phyloP scores from a whole-genome alignment of 2,329 filamentous ascomycete species.

The Magnaporthales sp. region DNA sequence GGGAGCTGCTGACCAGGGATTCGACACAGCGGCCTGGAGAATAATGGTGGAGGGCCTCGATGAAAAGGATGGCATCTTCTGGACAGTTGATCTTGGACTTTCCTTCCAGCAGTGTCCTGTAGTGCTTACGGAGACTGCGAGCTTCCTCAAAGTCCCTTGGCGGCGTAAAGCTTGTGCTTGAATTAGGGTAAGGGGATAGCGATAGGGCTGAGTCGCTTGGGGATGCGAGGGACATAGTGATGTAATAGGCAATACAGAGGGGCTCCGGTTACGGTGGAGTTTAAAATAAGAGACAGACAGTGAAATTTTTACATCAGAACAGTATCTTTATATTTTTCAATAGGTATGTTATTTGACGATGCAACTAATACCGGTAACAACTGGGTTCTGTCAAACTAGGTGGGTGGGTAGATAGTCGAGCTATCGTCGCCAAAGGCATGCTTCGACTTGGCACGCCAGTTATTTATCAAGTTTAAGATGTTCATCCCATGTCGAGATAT shows the following conservation, averaged over 20 bases:
- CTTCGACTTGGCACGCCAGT: not conserved
- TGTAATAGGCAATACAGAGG: not conserved
- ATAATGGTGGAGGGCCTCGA: slow-evolving; percentile 17
- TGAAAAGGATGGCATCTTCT: slow-evolving; percentile 18
- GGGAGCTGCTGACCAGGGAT: slow-evolving; percentile 15
- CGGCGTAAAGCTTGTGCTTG: not conserved
- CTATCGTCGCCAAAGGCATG: not conserved
- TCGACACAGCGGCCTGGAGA: slow-evolving; percentile 18
- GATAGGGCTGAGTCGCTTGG: not conserved
- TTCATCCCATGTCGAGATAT: not conserved
- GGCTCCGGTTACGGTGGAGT: not conserved
- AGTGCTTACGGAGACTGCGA: slow-evolving; percentile 3
- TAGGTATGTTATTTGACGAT: no score
- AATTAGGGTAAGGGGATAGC: not conserved
- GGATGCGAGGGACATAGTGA: not conserved
- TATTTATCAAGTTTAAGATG: no score
- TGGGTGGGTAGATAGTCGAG: no score
- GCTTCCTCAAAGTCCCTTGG: not conserved
- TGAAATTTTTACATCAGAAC: no score
- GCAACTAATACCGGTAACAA: no score
- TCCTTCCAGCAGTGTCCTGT: slow-evolving; percentile 12
- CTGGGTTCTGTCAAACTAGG: no score
- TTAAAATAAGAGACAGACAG: no score
- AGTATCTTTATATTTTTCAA: no score
- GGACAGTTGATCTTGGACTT: slow-evolving; percentile 12